Evolutionary conservation across 331 rosid genomes (phyloP).

Genomic region (Malus hybrid): DNA sequence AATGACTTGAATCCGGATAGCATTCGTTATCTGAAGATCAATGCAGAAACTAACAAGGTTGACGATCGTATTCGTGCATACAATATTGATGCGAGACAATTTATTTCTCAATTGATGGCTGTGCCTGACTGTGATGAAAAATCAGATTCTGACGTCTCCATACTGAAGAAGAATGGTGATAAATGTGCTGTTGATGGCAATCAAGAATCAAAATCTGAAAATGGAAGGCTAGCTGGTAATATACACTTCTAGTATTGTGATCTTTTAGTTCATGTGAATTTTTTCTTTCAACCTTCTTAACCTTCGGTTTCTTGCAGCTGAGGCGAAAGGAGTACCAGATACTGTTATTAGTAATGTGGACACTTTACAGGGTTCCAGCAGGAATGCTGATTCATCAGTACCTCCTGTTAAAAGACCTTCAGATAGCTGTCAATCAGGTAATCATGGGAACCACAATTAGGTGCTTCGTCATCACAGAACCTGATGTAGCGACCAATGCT

Average conservation of each 20-base stretch:
- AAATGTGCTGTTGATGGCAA: slow-evolving; percentile 19
- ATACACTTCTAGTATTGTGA: slow-evolving; percentile 1
- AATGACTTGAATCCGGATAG: slow-evolving; percentile 95
- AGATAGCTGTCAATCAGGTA: slow-evolving; percentile 54
- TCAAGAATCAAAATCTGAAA: slow-evolving; percentile 36
- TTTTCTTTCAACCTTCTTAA: not conserved
- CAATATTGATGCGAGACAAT: slow-evolving; percentile 87
- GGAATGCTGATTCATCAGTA: slow-evolving; percentile 29
- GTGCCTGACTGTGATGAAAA: slow-evolving; percentile 41
- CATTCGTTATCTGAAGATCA: slow-evolving; percentile 62
- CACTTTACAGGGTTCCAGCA: slow-evolving; percentile 22
- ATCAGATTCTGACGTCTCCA: slow-evolving; percentile 16
- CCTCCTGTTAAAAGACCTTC: slow-evolving; percentile 68
- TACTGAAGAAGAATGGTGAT: slow-evolving; percentile 23
- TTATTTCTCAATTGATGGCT: slow-evolving; percentile 58
- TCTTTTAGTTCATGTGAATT: not conserved
- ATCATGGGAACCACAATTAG: not conserved
- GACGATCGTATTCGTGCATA: slow-evolving; percentile 44
- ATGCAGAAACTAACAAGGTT: slow-evolving; percentile 77
- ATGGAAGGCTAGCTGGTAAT: slow-evolving; percentile 37
- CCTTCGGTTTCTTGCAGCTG: slow-evolving; percentile 42
- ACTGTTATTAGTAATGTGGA: slow-evolving; percentile 14
- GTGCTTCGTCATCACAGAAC: not conserved
- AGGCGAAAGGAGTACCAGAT: slow-evolving; percentile 30
- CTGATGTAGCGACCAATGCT: slow-evolving; percentile 10